Percentiles rank a stretch among this genome's conserved stretches.
These are phyloP conservation scores for Bryoglossum gracile DNA, from an alignment of 495 filamentous ascomycete species.

Conservation along the genomic window DNA sequence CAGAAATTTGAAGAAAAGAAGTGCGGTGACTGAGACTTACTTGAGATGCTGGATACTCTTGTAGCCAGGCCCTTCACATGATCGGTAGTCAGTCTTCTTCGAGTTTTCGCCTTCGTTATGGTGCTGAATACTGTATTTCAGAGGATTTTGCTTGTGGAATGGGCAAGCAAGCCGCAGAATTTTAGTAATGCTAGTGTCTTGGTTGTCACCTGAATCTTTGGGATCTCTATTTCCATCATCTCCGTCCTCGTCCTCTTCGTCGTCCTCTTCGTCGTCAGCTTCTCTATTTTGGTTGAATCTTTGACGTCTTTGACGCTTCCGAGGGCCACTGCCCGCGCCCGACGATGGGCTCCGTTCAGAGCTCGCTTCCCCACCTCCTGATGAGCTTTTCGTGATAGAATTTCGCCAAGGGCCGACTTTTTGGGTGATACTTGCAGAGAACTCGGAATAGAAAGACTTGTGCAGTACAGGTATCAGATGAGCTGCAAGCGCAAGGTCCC, in stretches of 20 bases:
- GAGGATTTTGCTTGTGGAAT: slow-evolving; percentile 3
- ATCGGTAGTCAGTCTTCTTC: background rate
- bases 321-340: background rate
- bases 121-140: slow-evolving; percentile 6
- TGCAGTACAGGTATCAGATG: slow-evolving; percentile 3
- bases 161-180: slow-evolving; percentile 6
- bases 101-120: background rate
- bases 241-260: slow-evolving; percentile 4
- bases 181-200: background rate
- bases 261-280: background rate
- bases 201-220: background rate
- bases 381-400: background rate
- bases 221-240: background rate
- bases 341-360: background rate
- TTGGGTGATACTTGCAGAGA: background rate
- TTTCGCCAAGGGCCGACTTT: slow-evolving; percentile 4
- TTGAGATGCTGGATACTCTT: background rate
- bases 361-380: background rate
- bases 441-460: slow-evolving; percentile 2
- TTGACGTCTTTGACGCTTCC: slow-evolving; percentile 2
- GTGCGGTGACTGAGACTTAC: too few relatives aligned
- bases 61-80: background rate
- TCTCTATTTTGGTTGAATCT: background rate
- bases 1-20: too few relatives aligned
- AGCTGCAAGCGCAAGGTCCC: background rate